These are phyloP conservation scores for Moesziomyces sp. DNA, from an alignment of 1,284 basidiomycete genomes.

Conservation along the genomic window DNA sequence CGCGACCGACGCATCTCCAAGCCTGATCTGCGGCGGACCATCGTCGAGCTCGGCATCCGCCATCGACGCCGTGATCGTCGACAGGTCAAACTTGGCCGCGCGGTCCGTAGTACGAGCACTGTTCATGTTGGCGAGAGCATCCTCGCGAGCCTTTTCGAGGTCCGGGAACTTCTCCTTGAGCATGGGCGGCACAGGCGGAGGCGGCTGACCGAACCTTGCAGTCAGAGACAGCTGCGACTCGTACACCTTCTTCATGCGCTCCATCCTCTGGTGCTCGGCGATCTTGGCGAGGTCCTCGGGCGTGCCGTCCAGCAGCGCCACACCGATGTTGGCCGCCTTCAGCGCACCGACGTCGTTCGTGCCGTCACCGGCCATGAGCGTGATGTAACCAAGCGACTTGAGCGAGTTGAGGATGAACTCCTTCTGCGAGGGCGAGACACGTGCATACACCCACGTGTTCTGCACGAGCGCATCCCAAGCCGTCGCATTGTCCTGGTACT, in stretches of 20 bases:
- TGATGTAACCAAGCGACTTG: conserved; percentile 64
- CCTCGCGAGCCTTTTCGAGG: conserved; percentile 63
- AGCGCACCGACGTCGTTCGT: conserved; percentile 67
- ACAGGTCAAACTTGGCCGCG: conserved; percentile 62
- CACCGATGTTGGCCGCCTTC: conserved; percentile 67
- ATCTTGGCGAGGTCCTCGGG: conserved; percentile 65
- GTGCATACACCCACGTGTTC: conserved; percentile 66
- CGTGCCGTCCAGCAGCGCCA: conserved; percentile 66
- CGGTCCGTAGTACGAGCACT: conserved; percentile 50
- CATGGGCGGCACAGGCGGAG: conserved; percentile 61
- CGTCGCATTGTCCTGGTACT: conserved; percentile 52
- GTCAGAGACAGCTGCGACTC: conserved; percentile 63
- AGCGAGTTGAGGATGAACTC: conserved; percentile 65
- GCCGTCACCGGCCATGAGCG: conserved; percentile 67
- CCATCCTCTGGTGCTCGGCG: conserved; percentile 63
- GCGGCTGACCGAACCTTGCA: conserved; percentile 58
- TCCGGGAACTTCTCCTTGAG: conserved; percentile 63
- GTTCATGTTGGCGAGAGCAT: conserved; percentile 57
- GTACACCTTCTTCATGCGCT: conserved; percentile 67
- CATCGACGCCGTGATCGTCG: conserved; percentile 61
- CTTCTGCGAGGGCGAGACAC: conserved; percentile 66
- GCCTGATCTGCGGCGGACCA: conserved; percentile 66
- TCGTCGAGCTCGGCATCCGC: conserved; percentile 63
- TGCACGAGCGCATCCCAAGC: conserved; percentile 62
- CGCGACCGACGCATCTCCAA: conserved; percentile 66